Percentiles rank a stretch among this genome's conserved stretches.
Conservation (phyloP, 805 yeast genomes). For the Starmerella cellae region DNA sequence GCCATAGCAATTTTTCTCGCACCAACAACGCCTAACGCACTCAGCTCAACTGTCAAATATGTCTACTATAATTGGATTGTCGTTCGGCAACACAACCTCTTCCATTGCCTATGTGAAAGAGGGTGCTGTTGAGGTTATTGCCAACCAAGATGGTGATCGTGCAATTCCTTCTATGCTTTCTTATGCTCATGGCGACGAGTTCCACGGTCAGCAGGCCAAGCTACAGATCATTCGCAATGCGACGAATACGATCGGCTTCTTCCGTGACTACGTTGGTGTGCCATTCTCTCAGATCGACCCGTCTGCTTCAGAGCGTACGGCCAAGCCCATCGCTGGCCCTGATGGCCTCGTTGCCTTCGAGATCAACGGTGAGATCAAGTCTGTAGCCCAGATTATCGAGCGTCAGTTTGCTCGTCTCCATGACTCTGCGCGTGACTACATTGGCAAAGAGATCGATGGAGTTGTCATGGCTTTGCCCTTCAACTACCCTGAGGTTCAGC, state of each 20-base stretch:
- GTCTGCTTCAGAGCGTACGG: conserved; percentile 48
- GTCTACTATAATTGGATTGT: conserved; percentile 70
- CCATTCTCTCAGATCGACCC: conserved; percentile 57
- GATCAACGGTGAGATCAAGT: conserved; percentile 31
- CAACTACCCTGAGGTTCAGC: conserved; percentile 64
- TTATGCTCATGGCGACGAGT: conserved; percentile 88
- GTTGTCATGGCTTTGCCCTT: conserved; percentile 87
- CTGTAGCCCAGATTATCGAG: conserved; percentile 64
- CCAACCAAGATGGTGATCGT: conserved; percentile 98
- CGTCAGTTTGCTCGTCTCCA: conserved; percentile 76
- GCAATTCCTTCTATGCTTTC: conserved; percentile 85
- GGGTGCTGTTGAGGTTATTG: conserved; percentile 92
- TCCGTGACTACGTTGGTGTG: conserved; percentile 84
- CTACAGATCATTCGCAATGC: conserved; percentile 89
- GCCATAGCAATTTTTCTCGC: background rate
- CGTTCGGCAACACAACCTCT: conserved; percentile 92
- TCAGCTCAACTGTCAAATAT: conserved; percentile 5
- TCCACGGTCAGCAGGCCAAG: conserved; percentile 92
- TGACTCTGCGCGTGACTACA: conserved; percentile 82
- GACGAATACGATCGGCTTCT: conserved; percentile 69
- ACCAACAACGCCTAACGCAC: background rate
- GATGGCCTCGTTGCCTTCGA: conserved; percentile 60
- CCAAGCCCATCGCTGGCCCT: conserved; percentile 44
- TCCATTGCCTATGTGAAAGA: conserved; percentile 75
- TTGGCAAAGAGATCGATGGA: conserved; percentile 68